Conservation (phyloP, 108 stramenopile genomes). For the Nannochloropsis salina region DNA sequence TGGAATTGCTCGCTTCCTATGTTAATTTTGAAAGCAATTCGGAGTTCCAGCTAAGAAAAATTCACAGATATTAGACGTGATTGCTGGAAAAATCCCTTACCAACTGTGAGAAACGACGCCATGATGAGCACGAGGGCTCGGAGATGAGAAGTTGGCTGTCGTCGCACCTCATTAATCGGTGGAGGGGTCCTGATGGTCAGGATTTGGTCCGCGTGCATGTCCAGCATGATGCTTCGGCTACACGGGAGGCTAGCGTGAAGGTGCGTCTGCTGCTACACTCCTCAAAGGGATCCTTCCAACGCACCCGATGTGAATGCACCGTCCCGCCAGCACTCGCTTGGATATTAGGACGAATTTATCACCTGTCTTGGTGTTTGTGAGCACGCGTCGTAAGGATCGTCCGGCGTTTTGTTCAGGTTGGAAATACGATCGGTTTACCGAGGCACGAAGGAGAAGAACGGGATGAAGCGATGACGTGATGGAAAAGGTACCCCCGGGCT, state of each 20-base stretch:
- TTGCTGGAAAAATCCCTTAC: not conserved
- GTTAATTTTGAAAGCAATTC: not conserved
- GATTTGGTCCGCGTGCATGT: constrained; percentile 14
- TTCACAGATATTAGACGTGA: not conserved
- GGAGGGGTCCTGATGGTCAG: not conserved
- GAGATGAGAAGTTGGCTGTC: not conserved
- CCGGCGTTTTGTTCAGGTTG: too few species aligned
- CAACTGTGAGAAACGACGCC: not conserved
- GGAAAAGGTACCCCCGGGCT: too few species aligned
- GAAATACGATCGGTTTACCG: too few species aligned
- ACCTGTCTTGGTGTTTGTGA: too few species aligned
- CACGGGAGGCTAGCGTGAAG: not conserved
- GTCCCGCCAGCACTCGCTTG: too few species aligned
- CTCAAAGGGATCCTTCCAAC: too few species aligned
- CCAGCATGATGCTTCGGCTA: not conserved
- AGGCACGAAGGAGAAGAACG: too few species aligned
- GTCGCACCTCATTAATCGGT: constrained; percentile 13
- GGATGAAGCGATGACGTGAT: too few species aligned
- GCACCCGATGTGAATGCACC: too few species aligned
- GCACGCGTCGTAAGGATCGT: too few species aligned
- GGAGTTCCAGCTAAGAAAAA: not conserved
- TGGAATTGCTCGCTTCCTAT: not conserved
- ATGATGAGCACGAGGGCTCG: not conserved
- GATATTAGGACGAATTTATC: too few species aligned
- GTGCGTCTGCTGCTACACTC: not conserved